Evolutionary conservation across 331 rosid species (phyloP).

Genomic region (Prunus yedoensis): DNA sequence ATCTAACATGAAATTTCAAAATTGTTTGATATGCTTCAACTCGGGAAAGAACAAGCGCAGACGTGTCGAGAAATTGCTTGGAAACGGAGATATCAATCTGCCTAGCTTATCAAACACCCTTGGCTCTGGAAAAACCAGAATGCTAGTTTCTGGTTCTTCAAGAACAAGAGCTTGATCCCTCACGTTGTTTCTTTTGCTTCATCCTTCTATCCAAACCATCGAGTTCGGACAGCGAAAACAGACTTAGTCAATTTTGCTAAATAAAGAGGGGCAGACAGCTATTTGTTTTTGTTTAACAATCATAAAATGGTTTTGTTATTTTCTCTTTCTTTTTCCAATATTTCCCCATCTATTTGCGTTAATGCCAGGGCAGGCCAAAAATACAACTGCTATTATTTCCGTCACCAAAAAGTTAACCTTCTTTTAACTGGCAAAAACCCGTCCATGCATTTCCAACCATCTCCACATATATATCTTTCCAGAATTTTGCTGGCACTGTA

Average conservation of each 20-base stretch:
- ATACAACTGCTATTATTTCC: conserved; percentile 1
- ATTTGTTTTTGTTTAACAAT: not conserved
- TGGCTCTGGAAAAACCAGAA: conserved; percentile 38
- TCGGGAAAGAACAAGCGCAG: conserved; percentile 5
- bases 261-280: conserved; percentile 26
- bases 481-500: not conserved
- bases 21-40: conserved; percentile 15
- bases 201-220: conserved; percentile 28
- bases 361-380: not conserved
- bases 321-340: not conserved
- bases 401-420: not conserved
- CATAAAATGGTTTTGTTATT: not conserved
- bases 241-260: conserved; percentile 45
- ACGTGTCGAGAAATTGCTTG: not conserved
- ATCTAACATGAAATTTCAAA: not conserved
- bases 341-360: not conserved
- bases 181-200: conserved; percentile 27
- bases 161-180: conserved; percentile 11
- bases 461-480: not conserved
- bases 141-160: conserved; percentile 31
- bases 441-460: not conserved
- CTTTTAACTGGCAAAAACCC: not conserved
- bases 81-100: not conserved
- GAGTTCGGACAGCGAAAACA: conserved; percentile 36
- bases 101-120: conserved; percentile 3